Percentiles rank a stretch among this genome's conserved stretches.
Evolutionary conservation across 78 protist species (phyloP).

Genomic region (Blattamonas nauphoetae): DNA sequence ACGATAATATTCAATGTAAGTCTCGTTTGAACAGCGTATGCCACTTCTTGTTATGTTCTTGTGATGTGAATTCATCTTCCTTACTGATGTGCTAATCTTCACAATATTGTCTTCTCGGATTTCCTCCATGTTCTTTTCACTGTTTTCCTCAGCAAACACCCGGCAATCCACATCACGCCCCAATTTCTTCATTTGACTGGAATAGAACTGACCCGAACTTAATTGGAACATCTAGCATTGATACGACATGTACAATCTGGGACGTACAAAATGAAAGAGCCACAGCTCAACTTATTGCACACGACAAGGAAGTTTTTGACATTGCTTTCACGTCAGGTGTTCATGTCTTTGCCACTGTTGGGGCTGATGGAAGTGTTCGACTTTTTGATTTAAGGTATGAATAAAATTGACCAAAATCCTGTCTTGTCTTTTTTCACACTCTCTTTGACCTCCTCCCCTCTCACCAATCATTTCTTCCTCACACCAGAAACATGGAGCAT

Average conservation of each 20-base stretch:
- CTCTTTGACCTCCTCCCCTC: background rate
- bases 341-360: conserved; percentile 34
- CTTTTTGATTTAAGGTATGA: conserved; percentile 79
- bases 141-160: conserved; percentile 54
- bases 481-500: conserved; percentile 64
- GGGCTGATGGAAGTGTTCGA: conserved; percentile 88
- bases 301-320: conserved; percentile 95
- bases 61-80: background rate
- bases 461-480: background rate
- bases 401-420: background rate
- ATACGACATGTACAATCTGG: conserved; percentile 89
- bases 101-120: background rate
- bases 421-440: background rate
- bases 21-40: conserved; percentile 50
- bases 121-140: background rate
- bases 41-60: background rate
- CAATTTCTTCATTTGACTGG: conserved; percentile 96
- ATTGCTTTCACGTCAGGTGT: conserved; percentile 63
- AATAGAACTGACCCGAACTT: conserved; percentile 66
- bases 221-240: conserved; percentile 74
- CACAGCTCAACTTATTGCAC: conserved; percentile 93
- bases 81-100: background rate
- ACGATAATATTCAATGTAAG: conserved; percentile 31
- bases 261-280: conserved; percentile 44
- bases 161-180: conserved; percentile 80